Percentiles rank a stretch among this genome's conserved stretches.
Conservation (phyloP, 345 rosid species). For the Limnanthes douglasii region DNA sequence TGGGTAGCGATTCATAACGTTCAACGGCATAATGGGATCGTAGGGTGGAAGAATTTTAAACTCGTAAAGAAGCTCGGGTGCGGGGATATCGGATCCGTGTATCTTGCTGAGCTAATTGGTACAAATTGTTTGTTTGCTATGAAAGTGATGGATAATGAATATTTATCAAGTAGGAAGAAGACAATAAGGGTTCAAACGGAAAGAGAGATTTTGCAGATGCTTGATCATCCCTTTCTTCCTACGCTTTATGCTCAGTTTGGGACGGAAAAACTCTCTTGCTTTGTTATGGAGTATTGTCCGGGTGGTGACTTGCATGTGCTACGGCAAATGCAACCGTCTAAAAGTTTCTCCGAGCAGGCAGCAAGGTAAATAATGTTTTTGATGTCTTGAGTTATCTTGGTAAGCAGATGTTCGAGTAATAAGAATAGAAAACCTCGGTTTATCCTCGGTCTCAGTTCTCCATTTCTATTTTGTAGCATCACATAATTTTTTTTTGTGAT, state of each 20-base stretch:
- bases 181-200: slow-evolving; percentile 61
- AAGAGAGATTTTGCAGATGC: slow-evolving; percentile 61
- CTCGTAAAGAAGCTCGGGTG: slow-evolving; percentile 56
- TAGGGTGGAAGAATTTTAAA: slow-evolving; percentile 51
- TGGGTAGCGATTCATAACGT: slow-evolving; percentile 52
- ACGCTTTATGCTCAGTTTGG: slow-evolving; percentile 51
- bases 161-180: slow-evolving; percentile 51
- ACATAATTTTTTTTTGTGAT: background rate
- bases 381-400: slow-evolving; percentile 2
- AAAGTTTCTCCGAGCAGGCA: slow-evolving; percentile 59
- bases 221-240: slow-evolving; percentile 82
- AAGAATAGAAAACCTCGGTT: too few relatives aligned
- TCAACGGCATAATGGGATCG: slow-evolving; percentile 45
- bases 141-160: slow-evolving; percentile 67
- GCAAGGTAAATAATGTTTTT: slow-evolving; percentile 25
- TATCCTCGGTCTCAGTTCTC: background rate
- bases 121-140: slow-evolving; percentile 49
- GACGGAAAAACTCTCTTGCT: slow-evolving; percentile 51
- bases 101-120: slow-evolving; percentile 54
- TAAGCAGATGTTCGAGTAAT: background rate
- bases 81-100: slow-evolving; percentile 65
- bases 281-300: slow-evolving; percentile 74
- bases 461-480: background rate
- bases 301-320: slow-evolving; percentile 76
- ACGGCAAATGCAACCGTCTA: slow-evolving; percentile 50